Evolutionary conservation across 2,329 filamentous ascomycete genomes (phyloP).

Genomic region (Fusarium graminum): DNA sequence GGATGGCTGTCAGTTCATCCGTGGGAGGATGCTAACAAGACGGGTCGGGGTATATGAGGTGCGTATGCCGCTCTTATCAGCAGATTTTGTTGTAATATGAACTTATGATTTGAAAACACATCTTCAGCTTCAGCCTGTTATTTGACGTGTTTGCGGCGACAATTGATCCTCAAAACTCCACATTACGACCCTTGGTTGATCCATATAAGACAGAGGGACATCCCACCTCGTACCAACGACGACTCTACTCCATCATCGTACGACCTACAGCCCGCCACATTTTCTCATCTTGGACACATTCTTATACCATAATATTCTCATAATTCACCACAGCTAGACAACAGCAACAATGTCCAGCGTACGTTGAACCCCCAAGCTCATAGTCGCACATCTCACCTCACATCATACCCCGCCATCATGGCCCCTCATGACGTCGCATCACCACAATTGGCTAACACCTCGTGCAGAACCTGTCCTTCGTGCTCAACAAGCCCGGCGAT

Average conservation of each 20-base stretch:
- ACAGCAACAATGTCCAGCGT: constrained; percentile 47
- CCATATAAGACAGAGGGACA: constrained; percentile 39
- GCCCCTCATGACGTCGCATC: constrained; percentile 36
- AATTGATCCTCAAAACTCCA: constrained; percentile 30
- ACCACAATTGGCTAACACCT: constrained; percentile 4
- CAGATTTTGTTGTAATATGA: constrained; percentile 36
- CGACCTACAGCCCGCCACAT: constrained; percentile 7
- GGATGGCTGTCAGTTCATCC: constrained; percentile 38
- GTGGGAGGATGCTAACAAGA: constrained; percentile 4
- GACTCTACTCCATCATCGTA: constrained; percentile 15
- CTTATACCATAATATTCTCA: neutral
- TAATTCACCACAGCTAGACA: constrained; percentile 8
- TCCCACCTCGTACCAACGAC: constrained; percentile 23
- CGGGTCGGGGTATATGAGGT: constrained; percentile 42
- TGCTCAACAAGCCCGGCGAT: constrained; percentile 81
- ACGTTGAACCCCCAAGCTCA: constrained; percentile 7
- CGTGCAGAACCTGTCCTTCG: constrained; percentile 81
- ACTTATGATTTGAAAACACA: constrained; percentile 6
- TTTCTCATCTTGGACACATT: neutral
- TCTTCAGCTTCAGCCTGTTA: constrained; percentile 21
- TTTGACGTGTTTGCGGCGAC: constrained; percentile 4
- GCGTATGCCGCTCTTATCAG: constrained; percentile 37
- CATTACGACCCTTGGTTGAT: constrained; percentile 23
- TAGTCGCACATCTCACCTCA: neutral
- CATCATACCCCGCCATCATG: constrained; percentile 32